Conservation (phyloP, 306 rosid species). For the Citrullus colocynthis region DNA sequence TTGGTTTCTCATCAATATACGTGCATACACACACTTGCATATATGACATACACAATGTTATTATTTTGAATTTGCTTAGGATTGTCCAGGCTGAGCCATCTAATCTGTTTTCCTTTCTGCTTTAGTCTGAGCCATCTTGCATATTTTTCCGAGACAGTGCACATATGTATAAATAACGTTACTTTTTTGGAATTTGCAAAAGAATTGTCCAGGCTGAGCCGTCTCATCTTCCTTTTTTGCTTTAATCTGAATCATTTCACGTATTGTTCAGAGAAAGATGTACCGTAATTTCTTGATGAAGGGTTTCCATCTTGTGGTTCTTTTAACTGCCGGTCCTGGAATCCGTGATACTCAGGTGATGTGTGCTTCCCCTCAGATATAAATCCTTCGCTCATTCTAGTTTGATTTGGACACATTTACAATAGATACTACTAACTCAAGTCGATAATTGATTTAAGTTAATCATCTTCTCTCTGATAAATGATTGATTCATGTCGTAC, state of each 20-base stretch:
- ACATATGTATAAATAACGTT: neutral
- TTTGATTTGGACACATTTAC: neutral
- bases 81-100: neutral
- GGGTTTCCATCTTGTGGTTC: constrained; percentile 96
- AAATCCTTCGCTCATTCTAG: neutral
- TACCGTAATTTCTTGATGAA: constrained; percentile 91
- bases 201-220: neutral
- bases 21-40: neutral
- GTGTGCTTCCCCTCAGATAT: neutral
- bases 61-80: neutral
- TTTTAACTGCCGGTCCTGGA: constrained; percentile 91
- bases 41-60: neutral
- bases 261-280: constrained; percentile 70
- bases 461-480: constrained; percentile 14
- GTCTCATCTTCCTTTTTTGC: neutral
- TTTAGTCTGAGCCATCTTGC: constrained; percentile 17
- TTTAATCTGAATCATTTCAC: constrained; percentile 17
- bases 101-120: neutral
- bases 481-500: constrained; percentile 17
- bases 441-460: neutral
- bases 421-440: neutral
- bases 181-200: neutral
- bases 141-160: constrained; percentile 32
- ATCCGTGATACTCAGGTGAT: constrained; percentile 86
- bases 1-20: neutral